Evolutionary conservation across 306 rosid genomes (phyloP).

Genomic region (Purshia tridentata): DNA sequence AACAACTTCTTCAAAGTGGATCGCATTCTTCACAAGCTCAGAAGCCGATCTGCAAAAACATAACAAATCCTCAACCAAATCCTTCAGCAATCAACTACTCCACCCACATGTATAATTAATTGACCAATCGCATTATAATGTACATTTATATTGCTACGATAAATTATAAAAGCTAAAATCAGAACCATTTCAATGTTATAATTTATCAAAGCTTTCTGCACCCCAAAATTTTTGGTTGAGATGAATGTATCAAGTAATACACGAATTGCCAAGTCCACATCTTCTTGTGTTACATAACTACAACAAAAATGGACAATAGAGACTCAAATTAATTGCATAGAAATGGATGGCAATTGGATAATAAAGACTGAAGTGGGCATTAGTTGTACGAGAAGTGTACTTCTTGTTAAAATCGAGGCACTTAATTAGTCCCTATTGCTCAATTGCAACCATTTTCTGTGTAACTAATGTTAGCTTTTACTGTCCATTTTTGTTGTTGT

Average conservation of each 20-base stretch:
- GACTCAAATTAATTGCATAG: too few relatives aligned
- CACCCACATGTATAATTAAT: not conserved
- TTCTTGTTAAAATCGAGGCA: too few relatives aligned
- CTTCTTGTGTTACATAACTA: conserved; percentile 84
- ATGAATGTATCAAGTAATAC: conserved; percentile 90
- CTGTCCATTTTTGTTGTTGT: too few relatives aligned
- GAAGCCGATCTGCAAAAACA: conserved; percentile 73
- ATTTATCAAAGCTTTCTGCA: conserved; percentile 89
- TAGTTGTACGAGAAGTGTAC: too few relatives aligned
- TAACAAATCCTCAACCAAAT: too few relatives aligned
- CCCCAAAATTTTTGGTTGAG: conserved; percentile 96
- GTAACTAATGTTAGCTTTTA: too few relatives aligned
- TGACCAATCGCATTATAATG: not conserved
- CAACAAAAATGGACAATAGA: too few relatives aligned
- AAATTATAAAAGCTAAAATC: not conserved
- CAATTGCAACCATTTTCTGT: too few relatives aligned
- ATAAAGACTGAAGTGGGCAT: too few relatives aligned
- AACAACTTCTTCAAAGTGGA: conserved; percentile 76
- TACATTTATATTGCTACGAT: not conserved
- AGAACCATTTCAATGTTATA: not conserved
- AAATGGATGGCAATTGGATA: too few relatives aligned
- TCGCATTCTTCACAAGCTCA: conserved; percentile 79
- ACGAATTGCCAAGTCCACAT: conserved; percentile 97
- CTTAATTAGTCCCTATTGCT: too few relatives aligned
- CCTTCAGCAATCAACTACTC: not conserved